Evolutionary conservation across 2,329 filamentous ascomycete genomes (phyloP).

Genomic region (Cryphonectria japonica): DNA sequence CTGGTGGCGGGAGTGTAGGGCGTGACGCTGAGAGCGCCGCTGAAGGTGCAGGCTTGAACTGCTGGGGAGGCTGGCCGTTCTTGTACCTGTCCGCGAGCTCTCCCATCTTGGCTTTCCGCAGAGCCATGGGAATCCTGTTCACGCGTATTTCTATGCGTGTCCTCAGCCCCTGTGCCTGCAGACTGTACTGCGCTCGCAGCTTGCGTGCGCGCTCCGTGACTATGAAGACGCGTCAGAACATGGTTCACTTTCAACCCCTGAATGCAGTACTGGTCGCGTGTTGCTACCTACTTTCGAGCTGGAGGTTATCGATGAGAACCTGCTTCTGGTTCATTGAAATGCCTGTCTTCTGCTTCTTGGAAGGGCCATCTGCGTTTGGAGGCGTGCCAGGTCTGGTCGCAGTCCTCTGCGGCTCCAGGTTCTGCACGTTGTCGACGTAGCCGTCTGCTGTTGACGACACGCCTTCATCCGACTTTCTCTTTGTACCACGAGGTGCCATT

Average conservation of each 20-base stretch:
- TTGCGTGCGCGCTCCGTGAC: constrained; percentile 88
- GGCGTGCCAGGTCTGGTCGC: constrained; percentile 42
- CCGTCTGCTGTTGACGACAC: constrained; percentile 33
- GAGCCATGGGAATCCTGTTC: constrained; percentile 81
- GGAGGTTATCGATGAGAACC: constrained; percentile 84
- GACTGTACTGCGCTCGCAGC: constrained; percentile 83
- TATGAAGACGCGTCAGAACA: constrained; percentile 43
- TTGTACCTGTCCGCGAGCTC: constrained; percentile 58
- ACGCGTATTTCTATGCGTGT: constrained; percentile 90
- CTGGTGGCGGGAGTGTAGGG: constrained; percentile 46
- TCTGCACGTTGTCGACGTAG: constrained; percentile 33
- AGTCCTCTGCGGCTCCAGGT: constrained; percentile 34
- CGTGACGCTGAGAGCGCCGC: constrained; percentile 33
- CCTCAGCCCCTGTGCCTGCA: constrained; percentile 83
- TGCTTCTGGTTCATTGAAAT: constrained; percentile 78
- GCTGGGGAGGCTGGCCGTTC: constrained; percentile 30
- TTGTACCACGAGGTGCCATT: constrained; percentile 55
- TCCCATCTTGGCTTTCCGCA: constrained; percentile 81
- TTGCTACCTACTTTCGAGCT: constrained; percentile 74
- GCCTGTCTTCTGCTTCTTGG: constrained; percentile 62
- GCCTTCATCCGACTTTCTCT: constrained; percentile 49
- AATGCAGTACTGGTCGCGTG: not conserved
- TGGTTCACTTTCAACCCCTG: not conserved
- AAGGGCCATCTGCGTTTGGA: constrained; percentile 57
- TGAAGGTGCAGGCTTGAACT: constrained; percentile 48